phyloP scores from a whole-genome alignment of 2,329 filamentous ascomycete species.

The Trichophaea hybrida region DNA sequence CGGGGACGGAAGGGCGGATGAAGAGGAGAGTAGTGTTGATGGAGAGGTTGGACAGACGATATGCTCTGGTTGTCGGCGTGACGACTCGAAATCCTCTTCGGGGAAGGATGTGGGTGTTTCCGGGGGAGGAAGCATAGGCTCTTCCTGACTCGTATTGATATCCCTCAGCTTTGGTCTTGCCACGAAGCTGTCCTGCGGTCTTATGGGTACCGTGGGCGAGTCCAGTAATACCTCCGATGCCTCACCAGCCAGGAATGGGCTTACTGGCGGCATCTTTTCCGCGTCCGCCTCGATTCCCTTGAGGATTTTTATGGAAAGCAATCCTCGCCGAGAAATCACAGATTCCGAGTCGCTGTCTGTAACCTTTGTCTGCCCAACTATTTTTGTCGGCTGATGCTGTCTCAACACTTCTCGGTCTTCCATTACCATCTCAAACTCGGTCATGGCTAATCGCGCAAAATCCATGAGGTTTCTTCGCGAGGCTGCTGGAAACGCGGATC shows the following conservation, averaged over 20 bases:
- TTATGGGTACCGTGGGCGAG: neutral
- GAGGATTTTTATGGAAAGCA: slow-evolving; percentile 13
- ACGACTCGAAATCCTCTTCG: neutral
- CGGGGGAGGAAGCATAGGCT: neutral
- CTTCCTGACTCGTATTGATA: neutral
- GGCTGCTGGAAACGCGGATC: slow-evolving; percentile 24
- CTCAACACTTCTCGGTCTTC: slow-evolving; percentile 16
- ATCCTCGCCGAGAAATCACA: slow-evolving; percentile 8
- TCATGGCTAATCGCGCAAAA: slow-evolving; percentile 24
- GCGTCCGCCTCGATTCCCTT: slow-evolving; percentile 8
- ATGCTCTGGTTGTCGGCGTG: neutral
- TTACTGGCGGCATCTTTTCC: slow-evolving; percentile 1
- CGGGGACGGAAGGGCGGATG: neutral
- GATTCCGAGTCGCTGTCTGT: neutral
- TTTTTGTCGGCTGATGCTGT: neutral
- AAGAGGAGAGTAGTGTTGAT: neutral
- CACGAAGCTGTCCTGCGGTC: neutral
- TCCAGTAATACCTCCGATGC: neutral
- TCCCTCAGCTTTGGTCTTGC: neutral
- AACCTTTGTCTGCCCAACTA: neutral
- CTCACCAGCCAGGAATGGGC: neutral
- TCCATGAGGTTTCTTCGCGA: slow-evolving; percentile 28
- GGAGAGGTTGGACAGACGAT: neutral
- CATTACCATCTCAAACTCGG: slow-evolving; percentile 23
- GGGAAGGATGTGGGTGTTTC: neutral